phyloP scores from a whole-genome alignment of 2,329 filamentous ascomycete species.

The Cladosporium cucumerinum region DNA sequence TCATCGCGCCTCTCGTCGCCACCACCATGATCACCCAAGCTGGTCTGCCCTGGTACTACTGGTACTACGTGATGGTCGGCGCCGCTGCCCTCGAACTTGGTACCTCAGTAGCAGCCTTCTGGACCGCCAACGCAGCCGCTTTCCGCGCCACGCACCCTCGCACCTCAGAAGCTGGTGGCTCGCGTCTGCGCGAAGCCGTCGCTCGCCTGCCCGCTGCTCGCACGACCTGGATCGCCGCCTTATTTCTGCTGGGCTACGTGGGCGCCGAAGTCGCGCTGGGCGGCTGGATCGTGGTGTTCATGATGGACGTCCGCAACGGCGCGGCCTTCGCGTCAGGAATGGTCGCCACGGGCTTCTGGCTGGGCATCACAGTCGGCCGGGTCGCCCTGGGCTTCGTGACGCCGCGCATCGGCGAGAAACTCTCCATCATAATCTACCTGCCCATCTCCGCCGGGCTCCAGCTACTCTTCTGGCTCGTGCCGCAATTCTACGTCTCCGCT shows the following conservation, averaged over 20 bases:
- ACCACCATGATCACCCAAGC: slow-evolving; percentile 68
- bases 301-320: slow-evolving; percentile 72
- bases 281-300: slow-evolving; percentile 83
- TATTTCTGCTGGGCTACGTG: slow-evolving; percentile 76
- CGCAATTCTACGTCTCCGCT: slow-evolving; percentile 69
- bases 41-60: slow-evolving; percentile 64
- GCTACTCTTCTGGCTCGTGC: slow-evolving; percentile 77
- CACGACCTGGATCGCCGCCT: slow-evolving; percentile 69
- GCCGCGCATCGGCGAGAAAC: slow-evolving; percentile 67
- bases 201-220: slow-evolving; percentile 43
- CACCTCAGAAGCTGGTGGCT: slow-evolving; percentile 43
- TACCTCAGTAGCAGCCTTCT: slow-evolving; percentile 57
- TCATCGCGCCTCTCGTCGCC: slow-evolving; percentile 65
- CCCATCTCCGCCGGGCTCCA: slow-evolving; percentile 60
- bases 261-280: slow-evolving; percentile 73
- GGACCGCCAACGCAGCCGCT: slow-evolving; percentile 56
- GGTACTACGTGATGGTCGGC: slow-evolving; percentile 72
- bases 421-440: slow-evolving; percentile 59
- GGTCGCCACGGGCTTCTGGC: slow-evolving; percentile 78
- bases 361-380: slow-evolving; percentile 72
- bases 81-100: slow-evolving; percentile 56
- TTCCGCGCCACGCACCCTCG: slow-evolving; percentile 54
- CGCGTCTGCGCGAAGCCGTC: slow-evolving; percentile 53
- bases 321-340: slow-evolving; percentile 69
- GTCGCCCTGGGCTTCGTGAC: slow-evolving; percentile 74